Conservation (phyloP, 495 filamentous ascomycete species). For the Penicillium simplicissimum region DNA sequence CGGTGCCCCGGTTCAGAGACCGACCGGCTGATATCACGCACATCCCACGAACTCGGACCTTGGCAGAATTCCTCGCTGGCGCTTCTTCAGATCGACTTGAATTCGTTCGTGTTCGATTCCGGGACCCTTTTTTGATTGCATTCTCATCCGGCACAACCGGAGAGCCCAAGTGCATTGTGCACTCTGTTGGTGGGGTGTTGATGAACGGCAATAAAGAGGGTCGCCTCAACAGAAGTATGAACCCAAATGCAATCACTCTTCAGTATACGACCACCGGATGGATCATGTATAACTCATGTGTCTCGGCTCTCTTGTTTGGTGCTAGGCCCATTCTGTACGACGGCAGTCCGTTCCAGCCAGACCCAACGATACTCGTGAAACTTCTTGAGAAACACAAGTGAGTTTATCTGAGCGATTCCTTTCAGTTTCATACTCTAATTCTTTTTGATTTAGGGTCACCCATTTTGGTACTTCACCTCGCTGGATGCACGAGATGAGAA, state of each 20-base stretch:
- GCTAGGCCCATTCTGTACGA: slow-evolving; percentile 66
- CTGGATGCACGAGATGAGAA: slow-evolving; percentile 69
- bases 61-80: slow-evolving; percentile 52
- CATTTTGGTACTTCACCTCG: slow-evolving; percentile 70
- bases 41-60: slow-evolving; percentile 55
- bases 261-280: slow-evolving; percentile 72
- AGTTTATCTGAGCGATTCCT: slow-evolving; percentile 15
- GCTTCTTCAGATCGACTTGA: slow-evolving; percentile 44
- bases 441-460: slow-evolving; percentile 34
- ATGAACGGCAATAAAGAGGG: slow-evolving; percentile 56
- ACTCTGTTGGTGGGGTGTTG: slow-evolving; percentile 35
- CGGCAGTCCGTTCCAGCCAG: slow-evolving; percentile 72
- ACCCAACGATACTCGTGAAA: slow-evolving; percentile 56
- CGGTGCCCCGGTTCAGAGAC: slow-evolving; percentile 60
- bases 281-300: slow-evolving; percentile 75
- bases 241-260: slow-evolving; percentile 46
- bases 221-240: slow-evolving; percentile 57
- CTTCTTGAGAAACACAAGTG: slow-evolving; percentile 61
- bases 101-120: slow-evolving; percentile 53
- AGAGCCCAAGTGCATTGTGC: slow-evolving; percentile 79
- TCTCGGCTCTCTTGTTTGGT: slow-evolving; percentile 55
- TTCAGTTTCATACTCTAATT: background rate
- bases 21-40: slow-evolving; percentile 56
- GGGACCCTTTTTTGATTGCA: slow-evolving; percentile 70
- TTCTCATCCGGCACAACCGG: slow-evolving; percentile 78